Evolutionary conservation across 2,329 filamentous ascomycete genomes (phyloP).

Genomic region (Fusarium buharicum): DNA sequence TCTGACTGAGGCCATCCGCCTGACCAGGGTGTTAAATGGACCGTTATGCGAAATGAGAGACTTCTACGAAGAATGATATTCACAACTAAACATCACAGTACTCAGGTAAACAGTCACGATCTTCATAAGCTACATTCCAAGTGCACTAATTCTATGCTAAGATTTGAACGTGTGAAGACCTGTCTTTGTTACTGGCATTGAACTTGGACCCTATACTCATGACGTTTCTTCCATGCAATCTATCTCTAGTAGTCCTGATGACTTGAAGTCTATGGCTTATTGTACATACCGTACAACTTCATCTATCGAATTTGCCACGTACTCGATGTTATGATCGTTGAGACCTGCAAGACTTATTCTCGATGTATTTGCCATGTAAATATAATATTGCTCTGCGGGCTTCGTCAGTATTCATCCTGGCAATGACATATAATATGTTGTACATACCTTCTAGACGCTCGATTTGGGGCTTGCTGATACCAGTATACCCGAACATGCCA

Average conservation of each 20-base stretch:
- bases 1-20: background rate
- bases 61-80: too few species aligned
- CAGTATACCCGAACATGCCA: slow-evolving; percentile 59
- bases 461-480: slow-evolving; percentile 61
- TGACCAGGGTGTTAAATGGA: too few species aligned
- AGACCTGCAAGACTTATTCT: slow-evolving; percentile 54
- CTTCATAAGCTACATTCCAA: too few species aligned
- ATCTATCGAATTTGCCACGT: slow-evolving; percentile 29
- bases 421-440: accelerated
- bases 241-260: too few species aligned
- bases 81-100: too few species aligned
- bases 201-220: too few species aligned
- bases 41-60: too few species aligned
- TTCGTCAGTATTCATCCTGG: background rate
- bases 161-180: too few species aligned
- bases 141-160: too few species aligned
- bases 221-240: too few species aligned
- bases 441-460: slow-evolving; percentile 46
- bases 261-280: background rate
- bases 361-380: slow-evolving; percentile 54
- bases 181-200: too few species aligned
- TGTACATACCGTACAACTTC: slow-evolving; percentile 24
- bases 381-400: slow-evolving; percentile 47
- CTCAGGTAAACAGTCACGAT: too few species aligned
- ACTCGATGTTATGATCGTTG: slow-evolving; percentile 50